Evolutionary conservation across 257 asterid species (phyloP), one percentile per base, ranked within the genome.

Genomic region (Penstemon eatonii): DNA sequence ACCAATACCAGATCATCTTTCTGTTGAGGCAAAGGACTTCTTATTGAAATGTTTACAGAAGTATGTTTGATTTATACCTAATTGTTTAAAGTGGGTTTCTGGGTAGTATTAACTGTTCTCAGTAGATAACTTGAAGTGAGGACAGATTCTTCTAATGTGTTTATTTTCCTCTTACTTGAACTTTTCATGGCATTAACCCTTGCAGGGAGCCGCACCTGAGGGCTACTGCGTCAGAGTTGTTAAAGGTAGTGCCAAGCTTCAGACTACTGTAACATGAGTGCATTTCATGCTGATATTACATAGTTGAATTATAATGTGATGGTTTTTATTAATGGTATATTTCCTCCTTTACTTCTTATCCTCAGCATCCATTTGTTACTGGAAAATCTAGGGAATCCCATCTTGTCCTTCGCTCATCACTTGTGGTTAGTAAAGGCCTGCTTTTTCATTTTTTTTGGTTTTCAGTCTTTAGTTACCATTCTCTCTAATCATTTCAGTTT

Each of bases 1-100:
- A 36, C 99, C 99, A 37, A 91, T 94, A 70, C 99, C 99, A 3
- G 99, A 94, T 45, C 97, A 91, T 80, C 98, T 94, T 65, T 94
- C 99, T 50, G 75, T 73, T 33, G 96, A 82, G 82, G 98, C 96
- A 51, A 89, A 86, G 78, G 97, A 91, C 69, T 94, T 94, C 76
- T 77, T 94, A 54, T 80, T 94, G 65, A 89, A 86, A 82, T 94
- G 99, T 75, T 81, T 94, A 66, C 96, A 91, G 55, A 86, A 94
- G 99, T 94, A 87, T 53, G 95, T 73, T 68, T 60, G 44, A 9
- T 73, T n/a, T 69, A 66, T 73, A 50, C 58, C 41, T 52, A 54
- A 43, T 46, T 55, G 71, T 60, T 65, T 66, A 54, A 71, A 71
- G 37, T 65, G 45, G 19, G 43, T 68, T 68, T 42, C 11, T 43